Percentiles rank a stretch among this genome's conserved stretches.
Conservation (phyloP, 2,329 filamentous ascomycete genomes). For the Dothistroma septosporum region DNA sequence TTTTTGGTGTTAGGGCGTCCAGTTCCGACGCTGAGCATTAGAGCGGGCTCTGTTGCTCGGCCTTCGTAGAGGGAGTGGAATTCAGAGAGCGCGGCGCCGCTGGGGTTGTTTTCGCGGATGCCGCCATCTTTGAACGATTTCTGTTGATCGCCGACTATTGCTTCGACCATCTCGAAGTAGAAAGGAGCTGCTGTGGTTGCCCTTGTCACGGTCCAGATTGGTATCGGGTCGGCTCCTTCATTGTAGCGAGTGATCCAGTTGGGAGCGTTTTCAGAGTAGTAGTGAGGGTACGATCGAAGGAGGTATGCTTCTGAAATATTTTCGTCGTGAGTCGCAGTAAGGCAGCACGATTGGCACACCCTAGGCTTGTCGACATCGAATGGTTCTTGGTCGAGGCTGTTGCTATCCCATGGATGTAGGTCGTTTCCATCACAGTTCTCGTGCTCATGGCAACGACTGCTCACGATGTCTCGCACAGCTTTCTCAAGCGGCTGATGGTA, state of each 20-base stretch:
- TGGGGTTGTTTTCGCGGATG: constrained; percentile 50
- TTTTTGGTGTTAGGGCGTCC: constrained; percentile 42
- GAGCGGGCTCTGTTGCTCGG: constrained; percentile 38
- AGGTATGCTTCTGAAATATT: constrained; percentile 48
- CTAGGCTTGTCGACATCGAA: constrained; percentile 33
- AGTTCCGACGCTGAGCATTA: constrained; percentile 47
- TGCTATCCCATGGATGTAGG: constrained; percentile 42
- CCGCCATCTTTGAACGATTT: constrained; percentile 49
- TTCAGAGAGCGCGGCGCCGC: constrained; percentile 46
- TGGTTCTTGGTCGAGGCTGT: constrained; percentile 16
- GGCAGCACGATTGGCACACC: constrained; percentile 42
- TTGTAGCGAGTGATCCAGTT: constrained; percentile 47
- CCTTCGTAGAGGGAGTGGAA: constrained; percentile 46
- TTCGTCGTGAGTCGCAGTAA: constrained; percentile 47
- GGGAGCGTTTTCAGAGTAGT: constrained; percentile 39
- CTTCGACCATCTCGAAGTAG: constrained; percentile 49
- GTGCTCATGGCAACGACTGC: constrained; percentile 43
- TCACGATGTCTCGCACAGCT: constrained; percentile 46
- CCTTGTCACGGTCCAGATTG: constrained; percentile 51
- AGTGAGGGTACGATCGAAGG: constrained; percentile 47
- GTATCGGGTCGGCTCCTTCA: constrained; percentile 42
- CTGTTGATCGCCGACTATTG: constrained; percentile 40
- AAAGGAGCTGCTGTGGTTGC: constrained; percentile 53
- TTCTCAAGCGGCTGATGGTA: constrained; percentile 47
- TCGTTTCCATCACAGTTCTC: constrained; percentile 42